Percentiles rank a stretch among this genome's conserved stretches.
These are phyloP conservation scores for Arachnomyces sp. DNA, from an alignment of 2,329 filamentous ascomycete species.

Conservation along the genomic window DNA sequence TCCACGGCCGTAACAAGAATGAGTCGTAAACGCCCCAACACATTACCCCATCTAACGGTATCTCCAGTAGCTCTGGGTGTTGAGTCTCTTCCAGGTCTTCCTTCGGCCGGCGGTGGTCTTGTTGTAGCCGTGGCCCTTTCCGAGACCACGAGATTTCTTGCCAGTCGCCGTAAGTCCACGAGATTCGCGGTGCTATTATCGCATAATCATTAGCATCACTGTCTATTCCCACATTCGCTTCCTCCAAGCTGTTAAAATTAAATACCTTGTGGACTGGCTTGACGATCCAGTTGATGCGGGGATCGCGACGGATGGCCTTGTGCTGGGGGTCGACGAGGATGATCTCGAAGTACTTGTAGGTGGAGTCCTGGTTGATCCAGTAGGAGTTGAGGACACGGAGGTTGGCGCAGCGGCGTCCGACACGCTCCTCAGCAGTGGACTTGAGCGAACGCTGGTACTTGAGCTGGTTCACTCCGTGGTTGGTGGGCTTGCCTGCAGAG, in stretches of 20 bases:
- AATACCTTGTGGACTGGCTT: conserved; percentile 90
- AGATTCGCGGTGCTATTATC: conserved; percentile 74
- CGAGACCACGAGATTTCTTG: conserved; percentile 99
- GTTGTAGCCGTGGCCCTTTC: conserved; percentile 99
- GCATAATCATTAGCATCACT: conserved; percentile 8
- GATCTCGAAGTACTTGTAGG: conserved; percentile 99
- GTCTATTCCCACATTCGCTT: conserved; percentile 14
- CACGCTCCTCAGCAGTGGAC: conserved; percentile 98
- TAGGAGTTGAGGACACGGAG: conserved; percentile 99
- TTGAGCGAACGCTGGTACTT: conserved; percentile 99
- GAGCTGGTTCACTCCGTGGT: conserved; percentile 99
- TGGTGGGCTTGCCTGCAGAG: conserved; percentile 90
- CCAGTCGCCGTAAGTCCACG: conserved; percentile 96
- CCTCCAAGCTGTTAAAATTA: conserved; percentile 1
- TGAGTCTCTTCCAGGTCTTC: conserved; percentile 99
- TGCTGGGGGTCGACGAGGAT: conserved; percentile 99
- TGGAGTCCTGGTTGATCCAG: conserved; percentile 99
- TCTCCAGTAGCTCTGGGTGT: conserved; percentile 97
- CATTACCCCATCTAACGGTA: conserved; percentile 59
- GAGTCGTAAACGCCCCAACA: conserved; percentile 19
- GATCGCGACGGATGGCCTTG: conserved; percentile 98
- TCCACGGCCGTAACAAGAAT: conserved; percentile 25
- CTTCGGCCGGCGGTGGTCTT: conserved; percentile 93
- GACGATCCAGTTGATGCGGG: conserved; percentile 99
- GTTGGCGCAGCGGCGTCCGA: conserved; percentile 97